Conservation (phyloP, 2,329 filamentous ascomycete genomes). For the Xylaria sp. region DNA sequence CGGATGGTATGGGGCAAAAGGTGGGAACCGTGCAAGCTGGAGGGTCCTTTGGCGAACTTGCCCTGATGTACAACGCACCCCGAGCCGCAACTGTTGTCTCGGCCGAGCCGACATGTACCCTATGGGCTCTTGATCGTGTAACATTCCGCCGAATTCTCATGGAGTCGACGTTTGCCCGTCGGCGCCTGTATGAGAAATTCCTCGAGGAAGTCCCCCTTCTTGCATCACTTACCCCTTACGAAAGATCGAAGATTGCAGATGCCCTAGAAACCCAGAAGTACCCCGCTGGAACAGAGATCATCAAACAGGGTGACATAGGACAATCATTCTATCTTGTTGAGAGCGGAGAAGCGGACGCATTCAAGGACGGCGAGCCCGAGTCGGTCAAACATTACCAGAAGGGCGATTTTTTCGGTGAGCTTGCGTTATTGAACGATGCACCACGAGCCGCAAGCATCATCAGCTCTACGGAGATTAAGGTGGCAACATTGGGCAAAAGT, state of each 20-base stretch:
- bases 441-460: conserved; percentile 90
- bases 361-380: conserved; percentile 73
- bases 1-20: conserved; percentile 80
- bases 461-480: conserved; percentile 85
- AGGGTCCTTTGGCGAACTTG: conserved; percentile 94
- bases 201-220: conserved; percentile 91
- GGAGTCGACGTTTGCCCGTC: conserved; percentile 95
- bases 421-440: conserved; percentile 90
- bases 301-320: conserved; percentile 88
- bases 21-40: conserved; percentile 84
- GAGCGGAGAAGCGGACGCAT: conserved; percentile 83
- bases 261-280: conserved; percentile 92
- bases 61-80: conserved; percentile 98
- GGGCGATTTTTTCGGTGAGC: conserved; percentile 96
- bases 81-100: conserved; percentile 93
- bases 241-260: conserved; percentile 96
- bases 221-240: conserved; percentile 82
- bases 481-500: conserved; percentile 88
- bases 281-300: conserved; percentile 79
- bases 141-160: conserved; percentile 98
- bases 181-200: conserved; percentile 97
- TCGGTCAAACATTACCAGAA: conserved; percentile 83
- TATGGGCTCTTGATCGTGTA: conserved; percentile 94
- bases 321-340: conserved; percentile 93
- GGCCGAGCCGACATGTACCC: conserved; percentile 74